These are phyloP conservation scores for Trichosporon sp. DNA, from an alignment of 1,284 basidiomycete species.

Conservation along the genomic window DNA sequence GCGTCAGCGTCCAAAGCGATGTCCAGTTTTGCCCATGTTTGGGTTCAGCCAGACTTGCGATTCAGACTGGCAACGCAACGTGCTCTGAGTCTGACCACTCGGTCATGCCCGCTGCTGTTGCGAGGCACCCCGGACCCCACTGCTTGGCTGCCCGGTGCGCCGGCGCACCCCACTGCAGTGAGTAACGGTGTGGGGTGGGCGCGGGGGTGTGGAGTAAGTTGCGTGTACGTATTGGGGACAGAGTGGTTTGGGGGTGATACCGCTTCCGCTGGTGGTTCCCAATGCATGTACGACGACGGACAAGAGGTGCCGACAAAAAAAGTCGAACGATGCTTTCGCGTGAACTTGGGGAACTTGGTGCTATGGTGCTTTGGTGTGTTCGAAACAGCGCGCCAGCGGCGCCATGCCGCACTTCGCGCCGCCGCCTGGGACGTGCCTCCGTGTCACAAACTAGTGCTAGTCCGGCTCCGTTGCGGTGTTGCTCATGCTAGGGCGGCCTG, in stretches of 20 bases:
- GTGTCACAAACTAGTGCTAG: neutral
- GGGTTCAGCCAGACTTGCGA: too few species aligned
- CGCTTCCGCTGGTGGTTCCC: neutral
- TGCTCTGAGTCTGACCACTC: too few species aligned
- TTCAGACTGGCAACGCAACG: too few species aligned
- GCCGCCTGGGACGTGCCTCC: neutral
- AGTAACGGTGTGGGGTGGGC: neutral
- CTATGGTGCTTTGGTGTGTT: too few species aligned
- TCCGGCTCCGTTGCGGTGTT: neutral
- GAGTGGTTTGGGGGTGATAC: neutral
- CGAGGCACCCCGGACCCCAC: too few species aligned
- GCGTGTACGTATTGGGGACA: neutral
- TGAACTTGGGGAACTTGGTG: neutral
- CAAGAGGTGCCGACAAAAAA: neutral
- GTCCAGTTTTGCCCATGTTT: too few species aligned
- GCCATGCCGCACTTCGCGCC: too few species aligned
- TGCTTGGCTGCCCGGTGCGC: too few species aligned
- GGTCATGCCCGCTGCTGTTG: too few species aligned
- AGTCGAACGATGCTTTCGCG: conserved; percentile 9
- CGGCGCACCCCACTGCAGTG: neutral
- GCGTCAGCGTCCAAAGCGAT: too few species aligned
- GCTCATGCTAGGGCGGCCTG: neutral
- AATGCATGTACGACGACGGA: too few species aligned
- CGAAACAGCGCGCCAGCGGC: too few species aligned
- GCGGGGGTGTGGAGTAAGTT: neutral